A percentile compares a stretch with the other conserved stretches of the same genome.
Evolutionary conservation across 2,329 filamentous ascomycete genomes (phyloP).

Genomic region (Clarireedia monteithiana): DNA sequence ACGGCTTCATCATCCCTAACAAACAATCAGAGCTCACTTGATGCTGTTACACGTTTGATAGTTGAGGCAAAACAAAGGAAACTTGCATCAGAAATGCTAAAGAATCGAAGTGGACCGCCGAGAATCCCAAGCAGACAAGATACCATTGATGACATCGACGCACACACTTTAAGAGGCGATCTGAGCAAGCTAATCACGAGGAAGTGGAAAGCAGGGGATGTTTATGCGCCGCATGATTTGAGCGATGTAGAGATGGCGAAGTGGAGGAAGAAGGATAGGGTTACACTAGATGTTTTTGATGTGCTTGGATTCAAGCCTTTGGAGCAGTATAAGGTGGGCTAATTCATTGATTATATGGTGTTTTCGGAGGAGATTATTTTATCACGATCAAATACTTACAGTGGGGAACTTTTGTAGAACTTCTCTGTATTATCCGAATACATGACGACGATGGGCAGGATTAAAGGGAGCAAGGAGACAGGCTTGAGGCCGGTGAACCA

Average conservation of each 20-base stretch:
- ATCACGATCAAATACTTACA: neutral
- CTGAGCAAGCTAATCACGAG: constrained; percentile 60
- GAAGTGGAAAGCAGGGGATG: constrained; percentile 68
- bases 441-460: constrained; percentile 76
- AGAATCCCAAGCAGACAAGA: neutral
- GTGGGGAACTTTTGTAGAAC: constrained; percentile 51
- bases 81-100: too few species aligned
- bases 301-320: constrained; percentile 71
- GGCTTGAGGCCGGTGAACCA: constrained; percentile 85
- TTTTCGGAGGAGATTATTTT: neutral
- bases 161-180: constrained; percentile 29
- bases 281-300: constrained; percentile 67
- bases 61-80: too few species aligned
- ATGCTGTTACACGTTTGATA: too few species aligned
- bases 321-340: constrained; percentile 74
- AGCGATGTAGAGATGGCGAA: constrained; percentile 71
- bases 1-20: too few species aligned
- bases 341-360: constrained; percentile 2
- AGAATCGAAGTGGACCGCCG: too few species aligned
- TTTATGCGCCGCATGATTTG: constrained; percentile 88
- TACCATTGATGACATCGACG: constrained; percentile 8
- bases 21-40: too few species aligned
- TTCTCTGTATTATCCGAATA: constrained; percentile 87
- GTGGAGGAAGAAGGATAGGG: constrained; percentile 55
- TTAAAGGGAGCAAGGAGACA: constrained; percentile 67